Conservation (phyloP, 768 basidiomycete genomes). For the Serendipita sp. region DNA sequence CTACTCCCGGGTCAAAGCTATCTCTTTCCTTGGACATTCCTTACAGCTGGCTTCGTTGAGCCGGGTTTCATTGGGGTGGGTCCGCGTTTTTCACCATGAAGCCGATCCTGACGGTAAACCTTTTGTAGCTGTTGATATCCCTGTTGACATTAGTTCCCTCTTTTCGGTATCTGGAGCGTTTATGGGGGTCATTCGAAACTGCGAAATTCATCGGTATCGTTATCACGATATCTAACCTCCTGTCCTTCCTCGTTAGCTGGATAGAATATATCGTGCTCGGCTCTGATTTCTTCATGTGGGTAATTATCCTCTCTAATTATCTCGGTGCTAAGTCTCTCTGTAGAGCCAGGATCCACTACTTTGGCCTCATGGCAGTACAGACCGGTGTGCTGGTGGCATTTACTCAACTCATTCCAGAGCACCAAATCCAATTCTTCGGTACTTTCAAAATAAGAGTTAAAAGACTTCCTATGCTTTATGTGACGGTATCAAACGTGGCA, state of each 20-base stretch:
- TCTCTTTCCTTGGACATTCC: no score
- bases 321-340: neutral
- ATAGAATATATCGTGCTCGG: constrained; percentile 60
- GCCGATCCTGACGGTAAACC: neutral
- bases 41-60: constrained; percentile 82
- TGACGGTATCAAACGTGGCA: constrained; percentile 76
- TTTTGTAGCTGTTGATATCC: constrained; percentile 52
- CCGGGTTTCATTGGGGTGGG: constrained; percentile 67
- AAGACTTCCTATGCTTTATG: constrained; percentile 88
- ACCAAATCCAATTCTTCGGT: constrained; percentile 88
- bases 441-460: constrained; percentile 77
- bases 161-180: constrained; percentile 76
- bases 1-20: no score
- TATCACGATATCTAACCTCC: constrained; percentile 69
- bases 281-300: constrained; percentile 65
- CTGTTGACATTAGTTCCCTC: constrained; percentile 65
- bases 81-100: constrained; percentile 8
- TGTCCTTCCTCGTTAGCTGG: constrained; percentile 79
- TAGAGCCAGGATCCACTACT: constrained; percentile 80
- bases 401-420: constrained; percentile 94
- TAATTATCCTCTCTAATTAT: constrained; percentile 8
- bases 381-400: constrained; percentile 85
- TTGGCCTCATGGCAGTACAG: constrained; percentile 85
- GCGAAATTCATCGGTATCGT: constrained; percentile 72
- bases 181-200: constrained; percentile 83